Percentiles rank a stretch among this genome's conserved stretches.
Evolutionary conservation across 176 grass and related monocot genomes (phyloP).

Genomic region (Zoysia japonica): DNA sequence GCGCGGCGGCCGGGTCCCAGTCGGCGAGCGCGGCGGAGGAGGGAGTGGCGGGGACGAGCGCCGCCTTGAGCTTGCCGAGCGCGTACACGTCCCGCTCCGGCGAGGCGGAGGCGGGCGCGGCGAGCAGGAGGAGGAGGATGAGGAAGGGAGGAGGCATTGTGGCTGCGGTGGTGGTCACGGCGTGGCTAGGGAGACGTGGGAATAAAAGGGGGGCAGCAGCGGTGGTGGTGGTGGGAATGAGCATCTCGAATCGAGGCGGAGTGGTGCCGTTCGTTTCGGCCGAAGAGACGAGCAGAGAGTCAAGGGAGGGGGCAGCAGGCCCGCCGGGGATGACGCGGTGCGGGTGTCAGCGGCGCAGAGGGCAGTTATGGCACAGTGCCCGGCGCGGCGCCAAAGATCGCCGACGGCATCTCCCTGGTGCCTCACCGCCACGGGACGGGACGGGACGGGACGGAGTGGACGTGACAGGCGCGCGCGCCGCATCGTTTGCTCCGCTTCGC

Average conservation of each 20-base stretch:
- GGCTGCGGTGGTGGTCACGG: conserved; percentile 13
- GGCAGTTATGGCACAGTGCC: too few species aligned
- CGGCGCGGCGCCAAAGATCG: too few species aligned
- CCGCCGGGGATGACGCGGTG: too few species aligned
- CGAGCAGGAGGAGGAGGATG: conserved; percentile 4
- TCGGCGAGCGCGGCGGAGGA: conserved; percentile 41
- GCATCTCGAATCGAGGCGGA: conserved; percentile 37
- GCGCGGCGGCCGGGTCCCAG: conserved; percentile 47
- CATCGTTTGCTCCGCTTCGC: too few species aligned
- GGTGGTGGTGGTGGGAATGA: conserved; percentile 42
- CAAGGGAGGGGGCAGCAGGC: too few species aligned
- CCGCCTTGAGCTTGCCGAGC: conserved; percentile 48
- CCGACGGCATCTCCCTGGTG: too few species aligned
- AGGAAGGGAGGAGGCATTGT: conserved; percentile 28
- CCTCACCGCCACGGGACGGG: not conserved
- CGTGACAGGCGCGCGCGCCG: too few species aligned
- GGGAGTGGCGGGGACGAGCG: conserved; percentile 29
- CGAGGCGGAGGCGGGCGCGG: not conserved
- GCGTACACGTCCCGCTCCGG: conserved; percentile 50
- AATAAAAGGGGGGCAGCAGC: conserved; percentile 45
- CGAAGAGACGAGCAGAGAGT: too few species aligned
- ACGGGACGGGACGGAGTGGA: not conserved
- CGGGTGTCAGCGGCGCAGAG: too few species aligned
- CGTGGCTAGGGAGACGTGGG: conserved; percentile 41
- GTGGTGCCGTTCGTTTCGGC: too few species aligned